Evolutionary conservation across 2,329 filamentous ascomycete genomes (phyloP).

Genomic region (Paecilomyces dactylethromorphus): DNA sequence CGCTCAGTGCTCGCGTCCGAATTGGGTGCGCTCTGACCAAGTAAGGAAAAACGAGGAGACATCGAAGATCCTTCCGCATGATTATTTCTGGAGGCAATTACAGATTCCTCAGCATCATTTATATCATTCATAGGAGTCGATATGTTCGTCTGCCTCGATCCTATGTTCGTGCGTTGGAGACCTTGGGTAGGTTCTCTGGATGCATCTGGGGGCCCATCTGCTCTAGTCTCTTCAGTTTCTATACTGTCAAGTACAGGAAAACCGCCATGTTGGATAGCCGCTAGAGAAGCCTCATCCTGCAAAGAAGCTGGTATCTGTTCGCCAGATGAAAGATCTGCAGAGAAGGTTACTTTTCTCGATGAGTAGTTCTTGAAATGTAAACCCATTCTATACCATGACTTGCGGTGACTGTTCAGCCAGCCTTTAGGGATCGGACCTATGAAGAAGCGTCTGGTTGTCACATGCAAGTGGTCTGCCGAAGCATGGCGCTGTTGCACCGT

Average conservation of each 20-base stretch:
- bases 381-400: constrained; percentile 53
- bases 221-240: background rate
- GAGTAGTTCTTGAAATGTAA: constrained; percentile 40
- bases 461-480: constrained; percentile 54
- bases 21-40: background rate
- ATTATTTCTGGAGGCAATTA: background rate
- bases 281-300: background rate
- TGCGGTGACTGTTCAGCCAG: constrained; percentile 58
- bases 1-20: constrained; percentile 4
- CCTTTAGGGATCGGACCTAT: constrained; percentile 60
- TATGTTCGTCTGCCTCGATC: background rate
- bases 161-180: constrained; percentile 4
- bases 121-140: background rate
- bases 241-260: background rate
- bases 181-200: constrained; percentile 9
- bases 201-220: background rate
- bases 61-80: background rate
- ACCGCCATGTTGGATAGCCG: background rate
- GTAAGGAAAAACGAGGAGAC: background rate
- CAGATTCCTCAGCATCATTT: background rate
- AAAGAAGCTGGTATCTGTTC: constrained; percentile 30
- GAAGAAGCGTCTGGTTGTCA: constrained; percentile 57
- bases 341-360: constrained; percentile 46
- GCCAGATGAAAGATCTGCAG: constrained; percentile 38
- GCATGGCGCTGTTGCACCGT: constrained; percentile 47